Percentiles rank a stretch among this genome's conserved stretches.
Conservation (phyloP, 2,329 filamentous ascomycete genomes). For the Mycosphaerelloides madeirae region DNA sequence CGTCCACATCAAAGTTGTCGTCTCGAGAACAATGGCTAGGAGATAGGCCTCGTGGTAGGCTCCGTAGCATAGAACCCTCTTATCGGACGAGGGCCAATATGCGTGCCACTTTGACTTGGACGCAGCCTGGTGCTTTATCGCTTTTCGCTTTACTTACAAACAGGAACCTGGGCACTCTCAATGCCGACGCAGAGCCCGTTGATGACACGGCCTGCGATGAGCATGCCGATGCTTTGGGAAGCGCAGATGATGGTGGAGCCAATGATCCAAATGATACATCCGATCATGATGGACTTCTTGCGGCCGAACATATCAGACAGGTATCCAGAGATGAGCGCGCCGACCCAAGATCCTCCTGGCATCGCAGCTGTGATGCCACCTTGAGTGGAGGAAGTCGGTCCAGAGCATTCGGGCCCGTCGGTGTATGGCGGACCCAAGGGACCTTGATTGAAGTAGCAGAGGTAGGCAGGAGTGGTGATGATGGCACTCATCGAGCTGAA, state of each 20-base stretch:
- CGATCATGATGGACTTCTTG: conserved; percentile 50
- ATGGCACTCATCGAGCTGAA: conserved; percentile 56
- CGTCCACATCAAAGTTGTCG: too few species aligned
- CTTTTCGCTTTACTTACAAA: too few species aligned
- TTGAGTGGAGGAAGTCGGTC: conserved; percentile 52
- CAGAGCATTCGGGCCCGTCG: conserved; percentile 41
- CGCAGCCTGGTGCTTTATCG: too few species aligned
- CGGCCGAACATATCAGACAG: conserved; percentile 54
- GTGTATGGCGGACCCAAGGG: conserved; percentile 30
- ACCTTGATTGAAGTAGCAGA: conserved; percentile 63
- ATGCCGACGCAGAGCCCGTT: conserved; percentile 70
- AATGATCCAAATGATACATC: conserved; percentile 39
- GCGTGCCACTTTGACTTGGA: too few species aligned
- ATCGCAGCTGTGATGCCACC: conserved; percentile 66
- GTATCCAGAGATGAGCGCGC: conserved; percentile 55
- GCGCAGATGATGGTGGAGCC: conserved; percentile 60
- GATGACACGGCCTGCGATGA: conserved; percentile 63
- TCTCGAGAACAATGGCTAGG: too few species aligned
- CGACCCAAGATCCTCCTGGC: conserved; percentile 65
- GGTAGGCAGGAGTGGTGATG: conserved; percentile 62
- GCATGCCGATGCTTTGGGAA: conserved; percentile 61
- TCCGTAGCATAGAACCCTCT: too few species aligned
- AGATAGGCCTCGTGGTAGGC: too few species aligned
- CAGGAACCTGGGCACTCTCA: conserved; percentile 62
- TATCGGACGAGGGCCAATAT: too few species aligned